Conservation (phyloP, 495 filamentous ascomycete genomes). For the Aspergillus bertholletiae region DNA sequence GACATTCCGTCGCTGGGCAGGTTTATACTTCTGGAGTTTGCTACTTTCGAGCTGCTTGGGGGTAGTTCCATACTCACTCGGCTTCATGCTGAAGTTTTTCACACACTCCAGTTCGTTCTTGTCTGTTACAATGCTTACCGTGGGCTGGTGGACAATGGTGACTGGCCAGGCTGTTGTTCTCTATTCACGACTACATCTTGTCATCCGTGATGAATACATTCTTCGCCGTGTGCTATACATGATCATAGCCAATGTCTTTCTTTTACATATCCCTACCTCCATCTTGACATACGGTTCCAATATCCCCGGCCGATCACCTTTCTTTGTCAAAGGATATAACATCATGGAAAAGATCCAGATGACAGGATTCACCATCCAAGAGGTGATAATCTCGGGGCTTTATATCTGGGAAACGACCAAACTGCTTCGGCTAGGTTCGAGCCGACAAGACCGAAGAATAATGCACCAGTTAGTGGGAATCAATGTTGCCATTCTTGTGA, state of each 20-base stretch:
- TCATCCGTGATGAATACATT: constrained; percentile 41
- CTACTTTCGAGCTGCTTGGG: constrained; percentile 42
- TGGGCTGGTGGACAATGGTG: constrained; percentile 54
- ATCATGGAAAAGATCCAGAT: constrained; percentile 56
- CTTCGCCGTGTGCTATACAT: constrained; percentile 38
- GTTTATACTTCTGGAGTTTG: constrained; percentile 54
- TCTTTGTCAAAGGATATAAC: constrained; percentile 45
- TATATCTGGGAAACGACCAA: constrained; percentile 54
- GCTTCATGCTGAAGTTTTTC: constrained; percentile 52
- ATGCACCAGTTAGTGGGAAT: constrained; percentile 54
- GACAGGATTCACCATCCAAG: constrained; percentile 55
- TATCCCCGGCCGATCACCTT: constrained; percentile 18
- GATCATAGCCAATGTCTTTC: constrained; percentile 43
- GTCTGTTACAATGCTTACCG: constrained; percentile 42
- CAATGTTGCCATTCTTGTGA: constrained; percentile 48
- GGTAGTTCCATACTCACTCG: constrained; percentile 47
- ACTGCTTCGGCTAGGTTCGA: constrained; percentile 46
- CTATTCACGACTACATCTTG: constrained; percentile 49
- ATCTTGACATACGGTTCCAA: constrained; percentile 49
- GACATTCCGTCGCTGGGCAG: constrained; percentile 49
- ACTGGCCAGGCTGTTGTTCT: constrained; percentile 50
- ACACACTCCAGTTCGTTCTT: constrained; percentile 26
- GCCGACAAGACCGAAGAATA: constrained; percentile 39
- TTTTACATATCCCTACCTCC: constrained; percentile 48
- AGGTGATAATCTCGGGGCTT: constrained; percentile 52